Conservation (phyloP, 192 early-diverging fungal species). For the Irineochytrium annulatum region DNA sequence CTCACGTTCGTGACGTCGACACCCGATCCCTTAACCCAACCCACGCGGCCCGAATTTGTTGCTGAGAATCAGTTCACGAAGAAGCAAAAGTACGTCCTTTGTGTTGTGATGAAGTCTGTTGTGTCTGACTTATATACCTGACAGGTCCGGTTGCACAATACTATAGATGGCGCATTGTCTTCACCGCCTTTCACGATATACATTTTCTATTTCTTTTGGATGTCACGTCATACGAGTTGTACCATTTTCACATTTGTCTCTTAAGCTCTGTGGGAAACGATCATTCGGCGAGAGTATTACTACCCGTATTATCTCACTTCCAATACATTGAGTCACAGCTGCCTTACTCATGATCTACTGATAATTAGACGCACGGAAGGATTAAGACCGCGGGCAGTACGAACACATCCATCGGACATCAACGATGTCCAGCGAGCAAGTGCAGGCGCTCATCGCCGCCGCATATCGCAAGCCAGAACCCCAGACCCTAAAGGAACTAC, state of each 20-base stretch:
- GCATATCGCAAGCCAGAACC: neutral
- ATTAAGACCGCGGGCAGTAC: no score
- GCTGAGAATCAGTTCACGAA: conserved; percentile 49
- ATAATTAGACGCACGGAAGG: no score
- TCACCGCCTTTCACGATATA: no score
- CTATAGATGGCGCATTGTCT: neutral
- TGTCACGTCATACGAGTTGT: no score
- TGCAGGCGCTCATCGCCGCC: conserved; percentile 8
- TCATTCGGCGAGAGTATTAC: no score
- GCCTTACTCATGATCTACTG: no score
- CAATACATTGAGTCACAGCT: no score
- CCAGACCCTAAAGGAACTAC: conserved; percentile 2
- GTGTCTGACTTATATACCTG: neutral
- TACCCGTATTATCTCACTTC: no score
- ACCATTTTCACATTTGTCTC: no score
- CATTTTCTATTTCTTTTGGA: no score
- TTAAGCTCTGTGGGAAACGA: no score
- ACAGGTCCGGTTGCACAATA: neutral
- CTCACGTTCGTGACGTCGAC: conserved; percentile 43
- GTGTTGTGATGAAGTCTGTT: neutral
- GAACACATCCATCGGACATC: no score
- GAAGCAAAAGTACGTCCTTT: conserved; percentile 4
- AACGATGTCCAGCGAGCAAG: neutral
- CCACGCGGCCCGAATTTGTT: conserved; percentile 39
- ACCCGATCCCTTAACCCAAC: conserved; percentile 45